Percentiles rank a stretch among this genome's conserved stretches.
phyloP scores from a whole-genome alignment of 768 basidiomycete genomes.

The Chalciporus pseudorubinellus region DNA sequence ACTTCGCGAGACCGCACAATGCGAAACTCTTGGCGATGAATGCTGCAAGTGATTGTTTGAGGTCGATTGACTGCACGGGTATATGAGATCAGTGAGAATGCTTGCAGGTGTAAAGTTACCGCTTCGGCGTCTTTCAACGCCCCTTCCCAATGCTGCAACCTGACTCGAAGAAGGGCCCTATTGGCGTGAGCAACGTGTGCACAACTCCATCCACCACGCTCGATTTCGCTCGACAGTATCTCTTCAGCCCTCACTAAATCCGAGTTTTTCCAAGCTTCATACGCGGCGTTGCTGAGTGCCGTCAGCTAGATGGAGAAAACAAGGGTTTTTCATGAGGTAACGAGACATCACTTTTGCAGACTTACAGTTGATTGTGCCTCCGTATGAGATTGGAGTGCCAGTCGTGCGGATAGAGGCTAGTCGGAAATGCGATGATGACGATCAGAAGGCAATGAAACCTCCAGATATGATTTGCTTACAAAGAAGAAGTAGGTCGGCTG shows the following conservation, averaged over 20 bases:
- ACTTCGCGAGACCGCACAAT: not conserved
- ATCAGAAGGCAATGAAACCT: too few species aligned
- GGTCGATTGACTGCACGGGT: slow-evolving; percentile 5
- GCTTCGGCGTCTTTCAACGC: slow-evolving; percentile 14
- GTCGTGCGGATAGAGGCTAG: too few species aligned
- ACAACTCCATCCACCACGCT: not conserved
- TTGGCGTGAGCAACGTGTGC: slow-evolving; percentile 8
- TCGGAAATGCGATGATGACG: too few species aligned
- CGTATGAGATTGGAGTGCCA: too few species aligned
- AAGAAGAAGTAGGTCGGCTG: not conserved
- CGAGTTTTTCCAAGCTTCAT: slow-evolving; percentile 7
- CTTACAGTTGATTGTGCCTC: too few species aligned
- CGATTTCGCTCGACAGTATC: slow-evolving; percentile 15
- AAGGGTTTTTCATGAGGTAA: too few species aligned
- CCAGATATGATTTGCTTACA: too few species aligned
- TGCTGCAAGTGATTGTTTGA: slow-evolving; percentile 8
- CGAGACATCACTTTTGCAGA: too few species aligned
- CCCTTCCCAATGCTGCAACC: slow-evolving; percentile 2
- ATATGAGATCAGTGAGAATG: not conserved
- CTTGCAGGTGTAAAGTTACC: not conserved
- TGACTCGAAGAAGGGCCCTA: slow-evolving; percentile 15
- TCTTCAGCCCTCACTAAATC: slow-evolving; percentile 10
- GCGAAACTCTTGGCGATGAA: slow-evolving; percentile 8
- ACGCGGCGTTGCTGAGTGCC: slow-evolving; percentile 7
- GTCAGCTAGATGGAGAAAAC: slow-evolving; percentile 9